phyloP scores from a whole-genome alignment of 2,329 filamentous ascomycete genomes.

The Escovopsis sp. region DNA sequence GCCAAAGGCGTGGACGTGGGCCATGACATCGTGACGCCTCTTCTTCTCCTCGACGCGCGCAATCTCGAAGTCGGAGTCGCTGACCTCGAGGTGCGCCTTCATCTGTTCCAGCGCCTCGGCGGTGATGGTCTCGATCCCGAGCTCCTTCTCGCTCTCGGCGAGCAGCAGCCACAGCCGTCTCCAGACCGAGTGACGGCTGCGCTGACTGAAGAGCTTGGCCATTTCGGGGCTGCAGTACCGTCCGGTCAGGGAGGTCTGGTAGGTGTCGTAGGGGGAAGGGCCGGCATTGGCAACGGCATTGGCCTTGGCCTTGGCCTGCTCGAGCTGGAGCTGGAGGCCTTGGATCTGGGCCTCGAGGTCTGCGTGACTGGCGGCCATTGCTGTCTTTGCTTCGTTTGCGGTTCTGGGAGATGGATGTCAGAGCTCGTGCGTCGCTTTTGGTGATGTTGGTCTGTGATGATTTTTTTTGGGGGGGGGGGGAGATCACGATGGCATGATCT shows the following conservation, averaged over 20 bases:
- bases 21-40: conserved; percentile 51
- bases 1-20: conserved; percentile 63
- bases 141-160: conserved; percentile 66
- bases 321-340: too few species aligned
- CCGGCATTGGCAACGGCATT: neutral
- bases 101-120: conserved; percentile 64
- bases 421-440: too few species aligned
- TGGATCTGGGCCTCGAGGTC: too few species aligned
- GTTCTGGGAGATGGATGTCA: too few species aligned
- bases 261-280: conserved; percentile 13
- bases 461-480: too few species aligned
- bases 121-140: conserved; percentile 58
- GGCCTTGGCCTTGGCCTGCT: too few species aligned
- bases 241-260: conserved; percentile 54
- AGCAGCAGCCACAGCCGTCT: conserved; percentile 75
- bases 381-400: too few species aligned
- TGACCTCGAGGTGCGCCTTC: conserved; percentile 56
- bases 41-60: conserved; percentile 64
- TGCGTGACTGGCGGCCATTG: too few species aligned
- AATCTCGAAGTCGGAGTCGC: conserved; percentile 63
- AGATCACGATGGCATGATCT: too few species aligned
- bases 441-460: too few species aligned
- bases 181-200: conserved; percentile 65
- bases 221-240: conserved; percentile 65
- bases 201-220: conserved; percentile 64